Conservation (phyloP, 257 asterid species). For the Datura wrightii region DNA sequence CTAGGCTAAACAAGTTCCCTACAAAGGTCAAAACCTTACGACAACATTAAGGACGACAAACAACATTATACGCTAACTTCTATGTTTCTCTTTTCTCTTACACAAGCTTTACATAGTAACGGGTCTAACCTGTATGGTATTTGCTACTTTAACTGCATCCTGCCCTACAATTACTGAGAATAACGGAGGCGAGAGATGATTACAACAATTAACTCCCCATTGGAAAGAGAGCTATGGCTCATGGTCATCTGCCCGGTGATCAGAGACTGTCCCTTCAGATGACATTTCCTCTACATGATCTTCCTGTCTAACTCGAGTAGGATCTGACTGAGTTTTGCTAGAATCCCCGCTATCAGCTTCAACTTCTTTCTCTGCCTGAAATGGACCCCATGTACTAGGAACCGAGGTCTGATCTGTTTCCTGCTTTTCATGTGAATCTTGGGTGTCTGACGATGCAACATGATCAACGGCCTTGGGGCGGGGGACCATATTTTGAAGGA, state of each 20-base stretch:
- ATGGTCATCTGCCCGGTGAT: conserved; percentile 46
- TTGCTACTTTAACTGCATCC: conserved; percentile 28
- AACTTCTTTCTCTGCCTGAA: conserved; percentile 37
- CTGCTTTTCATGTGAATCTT: conserved; percentile 35
- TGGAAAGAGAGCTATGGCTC: conserved; percentile 43
- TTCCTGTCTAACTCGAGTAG: conserved; percentile 33
- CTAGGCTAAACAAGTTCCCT: neutral
- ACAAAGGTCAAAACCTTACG: conserved; percentile 8
- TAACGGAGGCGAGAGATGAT: conserved; percentile 18
- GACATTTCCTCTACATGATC: conserved; percentile 55
- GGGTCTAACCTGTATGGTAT: conserved; percentile 34
- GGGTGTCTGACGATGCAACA: conserved; percentile 39
- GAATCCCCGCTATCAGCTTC: conserved; percentile 53
- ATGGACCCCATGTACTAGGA: conserved; percentile 33
- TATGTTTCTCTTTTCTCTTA: conserved; percentile 34
- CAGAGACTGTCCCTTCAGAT: conserved; percentile 72
- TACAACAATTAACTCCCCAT: conserved; percentile 22
- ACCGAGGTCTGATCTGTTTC: conserved; percentile 40
- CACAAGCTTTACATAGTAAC: conserved; percentile 34
- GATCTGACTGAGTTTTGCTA: conserved; percentile 54
- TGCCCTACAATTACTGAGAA: conserved; percentile 54
- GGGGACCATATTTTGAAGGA: conserved; percentile 32
- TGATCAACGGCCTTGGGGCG: conserved; percentile 38
- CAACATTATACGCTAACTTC: conserved; percentile 25
- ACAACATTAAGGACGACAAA: neutral